Percentiles rank a stretch among this genome's conserved stretches.
Evolutionary conservation across 2,329 filamentous ascomycete species (phyloP).

Genomic region (Lasiodiplodia sp.): DNA sequence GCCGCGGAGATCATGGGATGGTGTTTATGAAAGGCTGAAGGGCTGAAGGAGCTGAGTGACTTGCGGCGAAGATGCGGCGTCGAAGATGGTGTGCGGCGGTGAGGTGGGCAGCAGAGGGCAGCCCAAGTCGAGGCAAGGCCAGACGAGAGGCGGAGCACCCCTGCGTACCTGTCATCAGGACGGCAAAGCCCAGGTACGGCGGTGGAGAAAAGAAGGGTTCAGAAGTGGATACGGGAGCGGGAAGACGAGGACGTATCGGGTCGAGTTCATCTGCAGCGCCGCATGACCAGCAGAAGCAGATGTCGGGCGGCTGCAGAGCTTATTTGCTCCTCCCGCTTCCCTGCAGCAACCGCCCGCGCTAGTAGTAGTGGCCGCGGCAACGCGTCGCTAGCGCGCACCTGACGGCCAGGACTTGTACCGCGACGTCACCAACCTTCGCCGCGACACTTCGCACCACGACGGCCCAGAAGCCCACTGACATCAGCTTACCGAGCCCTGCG

Average conservation of each 20-base stretch:
- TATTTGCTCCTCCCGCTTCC: conserved; percentile 10
- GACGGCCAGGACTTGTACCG: not conserved
- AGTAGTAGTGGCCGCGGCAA: not conserved
- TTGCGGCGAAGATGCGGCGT: conserved; percentile 12
- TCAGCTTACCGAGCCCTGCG: conserved; percentile 20
- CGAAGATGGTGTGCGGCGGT: conserved; percentile 3
- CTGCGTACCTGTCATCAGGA: conserved; percentile 13
- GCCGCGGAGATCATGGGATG: conserved; percentile 16
- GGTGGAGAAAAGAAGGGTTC: not conserved
- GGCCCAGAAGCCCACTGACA: conserved; percentile 17
- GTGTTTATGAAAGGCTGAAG: not conserved
- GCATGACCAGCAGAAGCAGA: not conserved
- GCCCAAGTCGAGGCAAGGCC: not conserved
- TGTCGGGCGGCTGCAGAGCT: conserved; percentile 2
- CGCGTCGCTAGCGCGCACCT: not conserved
- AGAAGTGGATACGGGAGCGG: not conserved
- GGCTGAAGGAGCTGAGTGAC: conserved; percentile 14
- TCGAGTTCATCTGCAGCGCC: not conserved
- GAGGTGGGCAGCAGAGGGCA: conserved; percentile 5
- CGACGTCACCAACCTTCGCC: conserved; percentile 5
- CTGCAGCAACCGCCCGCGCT: not conserved
- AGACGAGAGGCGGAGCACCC: not conserved
- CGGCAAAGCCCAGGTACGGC: not conserved
- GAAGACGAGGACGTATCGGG: not conserved
- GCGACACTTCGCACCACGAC: not conserved